Conservation (phyloP, 345 rosid genomes). For the Ceriops decandra region DNA sequence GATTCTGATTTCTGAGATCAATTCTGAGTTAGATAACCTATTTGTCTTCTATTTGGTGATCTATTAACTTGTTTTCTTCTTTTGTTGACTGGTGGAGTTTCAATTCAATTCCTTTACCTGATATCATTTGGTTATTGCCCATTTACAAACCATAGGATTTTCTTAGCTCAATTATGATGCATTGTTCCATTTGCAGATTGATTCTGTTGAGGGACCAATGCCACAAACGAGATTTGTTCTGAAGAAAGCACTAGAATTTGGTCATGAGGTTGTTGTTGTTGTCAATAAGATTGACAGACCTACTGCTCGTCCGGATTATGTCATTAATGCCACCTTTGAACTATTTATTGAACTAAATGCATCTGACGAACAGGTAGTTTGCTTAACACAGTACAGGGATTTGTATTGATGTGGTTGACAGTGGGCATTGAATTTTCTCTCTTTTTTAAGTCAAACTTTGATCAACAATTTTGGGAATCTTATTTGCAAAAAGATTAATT, state of each 20-base stretch:
- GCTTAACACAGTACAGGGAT: slow-evolving; percentile 7
- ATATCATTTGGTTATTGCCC: background rate
- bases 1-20: background rate
- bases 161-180: background rate
- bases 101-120: slow-evolving; percentile 2
- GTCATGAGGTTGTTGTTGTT: slow-evolving; percentile 92
- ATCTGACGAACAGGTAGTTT: slow-evolving; percentile 86
- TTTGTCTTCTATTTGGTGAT: too few species aligned
- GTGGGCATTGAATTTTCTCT: background rate
- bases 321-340: slow-evolving; percentile 93
- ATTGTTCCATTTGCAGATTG: slow-evolving; percentile 50
- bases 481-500: background rate
- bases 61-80: too few species aligned
- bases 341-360: slow-evolving; percentile 93
- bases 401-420: background rate
- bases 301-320: slow-evolving; percentile 92
- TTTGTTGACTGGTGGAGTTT: background rate
- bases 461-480: background rate
- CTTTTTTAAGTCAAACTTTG: background rate
- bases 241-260: slow-evolving; percentile 96
- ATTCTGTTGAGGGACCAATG: slow-evolving; percentile 99
- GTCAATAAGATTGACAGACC: slow-evolving; percentile 96
- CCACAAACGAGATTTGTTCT: slow-evolving; percentile 95
- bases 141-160: background rate
- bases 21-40: too few species aligned